These are phyloP conservation scores for Aotearoamyces nothofagi DNA, from an alignment of 2,329 filamentous ascomycete genomes.

Conservation along the genomic window DNA sequence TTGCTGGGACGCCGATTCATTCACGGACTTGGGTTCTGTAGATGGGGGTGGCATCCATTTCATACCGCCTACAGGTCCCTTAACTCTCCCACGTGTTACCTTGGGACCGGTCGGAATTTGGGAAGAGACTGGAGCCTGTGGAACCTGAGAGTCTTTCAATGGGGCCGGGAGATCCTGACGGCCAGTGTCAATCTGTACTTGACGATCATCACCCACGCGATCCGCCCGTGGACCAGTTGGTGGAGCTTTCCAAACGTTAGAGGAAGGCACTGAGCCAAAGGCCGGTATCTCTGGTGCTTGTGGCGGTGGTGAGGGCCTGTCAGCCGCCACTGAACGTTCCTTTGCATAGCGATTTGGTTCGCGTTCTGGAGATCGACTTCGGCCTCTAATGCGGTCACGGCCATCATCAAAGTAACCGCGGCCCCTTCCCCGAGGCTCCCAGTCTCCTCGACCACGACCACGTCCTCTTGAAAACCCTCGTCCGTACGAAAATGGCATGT, in stretches of 20 bases:
- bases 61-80: not conserved
- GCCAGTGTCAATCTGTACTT: no score
- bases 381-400: slow-evolving; percentile 19
- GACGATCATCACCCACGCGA: no score
- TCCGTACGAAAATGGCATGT: slow-evolving; percentile 27
- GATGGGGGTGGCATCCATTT: not conserved
- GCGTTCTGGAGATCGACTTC: slow-evolving; percentile 17
- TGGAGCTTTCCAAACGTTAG: no score
- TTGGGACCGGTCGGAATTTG: not conserved
- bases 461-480: slow-evolving; percentile 36
- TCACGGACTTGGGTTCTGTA: not conserved
- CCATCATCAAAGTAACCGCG: slow-evolving; percentile 42
- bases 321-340: slow-evolving; percentile 5
- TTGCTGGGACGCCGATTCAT: not conserved
- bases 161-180: no score
- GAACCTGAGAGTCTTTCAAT: no score
- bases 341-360: not conserved
- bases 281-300: slow-evolving; percentile 37
- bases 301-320: slow-evolving; percentile 33
- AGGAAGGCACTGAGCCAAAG: no score
- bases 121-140: not conserved
- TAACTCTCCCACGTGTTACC: not conserved
- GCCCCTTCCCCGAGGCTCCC: slow-evolving; percentile 25
- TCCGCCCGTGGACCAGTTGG: no score
- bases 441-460: slow-evolving; percentile 36